These are phyloP conservation scores for Aquanectria penicillioides DNA, from an alignment of 2,329 filamentous ascomycete genomes.

Conservation along the genomic window DNA sequence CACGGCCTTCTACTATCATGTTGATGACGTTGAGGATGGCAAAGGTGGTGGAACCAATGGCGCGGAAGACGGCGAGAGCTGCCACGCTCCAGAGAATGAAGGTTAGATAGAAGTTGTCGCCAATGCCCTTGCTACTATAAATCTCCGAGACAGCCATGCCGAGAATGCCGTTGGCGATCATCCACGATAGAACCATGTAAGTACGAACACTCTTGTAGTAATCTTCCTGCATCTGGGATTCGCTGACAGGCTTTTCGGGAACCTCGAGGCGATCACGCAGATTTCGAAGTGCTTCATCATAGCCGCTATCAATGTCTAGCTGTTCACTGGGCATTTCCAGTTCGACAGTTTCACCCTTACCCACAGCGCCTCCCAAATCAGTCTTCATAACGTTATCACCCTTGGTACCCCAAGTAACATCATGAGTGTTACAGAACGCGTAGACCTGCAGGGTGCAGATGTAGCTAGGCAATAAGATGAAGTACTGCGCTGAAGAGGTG, in stretches of 20 bases:
- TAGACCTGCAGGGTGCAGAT: slow-evolving; percentile 98
- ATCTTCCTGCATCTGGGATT: slow-evolving; percentile 92
- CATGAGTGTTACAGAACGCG: slow-evolving; percentile 74
- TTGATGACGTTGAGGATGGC: slow-evolving; percentile 86
- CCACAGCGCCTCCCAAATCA: slow-evolving; percentile 87
- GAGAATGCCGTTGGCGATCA: slow-evolving; percentile 89
- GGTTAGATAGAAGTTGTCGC: slow-evolving; percentile 87
- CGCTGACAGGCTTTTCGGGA: slow-evolving; percentile 66
- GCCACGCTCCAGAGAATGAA: slow-evolving; percentile 96
- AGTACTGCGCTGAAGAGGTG: slow-evolving; percentile 91
- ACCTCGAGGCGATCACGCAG: slow-evolving; percentile 94
- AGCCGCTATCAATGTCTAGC: slow-evolving; percentile 96
- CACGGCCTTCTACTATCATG: slow-evolving; percentile 84
- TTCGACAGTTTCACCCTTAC: slow-evolving; percentile 84
- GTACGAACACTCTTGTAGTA: slow-evolving; percentile 98
- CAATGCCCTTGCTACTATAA: slow-evolving; percentile 77
- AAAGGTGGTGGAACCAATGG: slow-evolving; percentile 83
- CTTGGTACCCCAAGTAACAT: slow-evolving; percentile 71
- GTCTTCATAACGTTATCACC: slow-evolving; percentile 95
- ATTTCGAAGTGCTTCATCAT: slow-evolving; percentile 96
- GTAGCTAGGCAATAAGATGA: slow-evolving; percentile 89
- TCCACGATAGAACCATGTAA: slow-evolving; percentile 97
- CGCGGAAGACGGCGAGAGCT: slow-evolving; percentile 85
- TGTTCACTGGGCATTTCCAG: slow-evolving; percentile 98
- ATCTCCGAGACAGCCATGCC: slow-evolving; percentile 93